Evolutionary conservation across 306 rosid genomes (phyloP).

Genomic region (Cicer yamashitae): DNA sequence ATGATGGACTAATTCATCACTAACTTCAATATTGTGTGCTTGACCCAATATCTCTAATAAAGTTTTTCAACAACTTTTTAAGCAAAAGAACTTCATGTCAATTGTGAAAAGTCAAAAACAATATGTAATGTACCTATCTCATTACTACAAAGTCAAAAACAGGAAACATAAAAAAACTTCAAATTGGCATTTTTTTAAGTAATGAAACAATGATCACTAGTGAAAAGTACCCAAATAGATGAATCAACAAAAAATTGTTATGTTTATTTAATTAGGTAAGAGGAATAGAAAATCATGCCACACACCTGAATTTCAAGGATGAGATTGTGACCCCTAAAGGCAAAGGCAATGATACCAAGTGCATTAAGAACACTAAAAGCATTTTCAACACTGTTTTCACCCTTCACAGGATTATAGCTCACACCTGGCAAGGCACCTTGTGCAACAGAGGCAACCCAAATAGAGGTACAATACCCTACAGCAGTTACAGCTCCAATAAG

Average conservation of each 20-base stretch:
- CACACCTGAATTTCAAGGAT: slow-evolving; percentile 62
- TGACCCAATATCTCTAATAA: neutral
- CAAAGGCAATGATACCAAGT: slow-evolving; percentile 61
- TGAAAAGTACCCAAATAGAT: neutral
- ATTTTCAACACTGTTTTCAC: neutral
- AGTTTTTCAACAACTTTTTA: slow-evolving; percentile 38
- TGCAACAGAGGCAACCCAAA: slow-evolving; percentile 54
- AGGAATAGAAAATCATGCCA: neutral
- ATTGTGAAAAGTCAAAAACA: too few relatives aligned
- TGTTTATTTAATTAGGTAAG: neutral
- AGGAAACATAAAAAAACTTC: slow-evolving; percentile 22
- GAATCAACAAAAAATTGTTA: neutral
- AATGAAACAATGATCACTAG: neutral
- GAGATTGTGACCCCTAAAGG: slow-evolving; percentile 63
- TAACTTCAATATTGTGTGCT: slow-evolving; percentile 29
- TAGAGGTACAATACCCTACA: slow-evolving; percentile 54
- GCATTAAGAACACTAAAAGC: slow-evolving; percentile 52
- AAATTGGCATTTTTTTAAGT: neutral
- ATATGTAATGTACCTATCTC: neutral
- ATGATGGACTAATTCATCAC: slow-evolving; percentile 28
- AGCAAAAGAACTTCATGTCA: neutral
- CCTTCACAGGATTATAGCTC: slow-evolving; percentile 38
- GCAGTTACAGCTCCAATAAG: slow-evolving; percentile 62
- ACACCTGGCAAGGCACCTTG: slow-evolving; percentile 49
- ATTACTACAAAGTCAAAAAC: slow-evolving; percentile 10